Percentiles rank a stretch among this genome's conserved stretches.
Conservation (phyloP, 345 rosid genomes). For the Eucalyptus caleyi region DNA sequence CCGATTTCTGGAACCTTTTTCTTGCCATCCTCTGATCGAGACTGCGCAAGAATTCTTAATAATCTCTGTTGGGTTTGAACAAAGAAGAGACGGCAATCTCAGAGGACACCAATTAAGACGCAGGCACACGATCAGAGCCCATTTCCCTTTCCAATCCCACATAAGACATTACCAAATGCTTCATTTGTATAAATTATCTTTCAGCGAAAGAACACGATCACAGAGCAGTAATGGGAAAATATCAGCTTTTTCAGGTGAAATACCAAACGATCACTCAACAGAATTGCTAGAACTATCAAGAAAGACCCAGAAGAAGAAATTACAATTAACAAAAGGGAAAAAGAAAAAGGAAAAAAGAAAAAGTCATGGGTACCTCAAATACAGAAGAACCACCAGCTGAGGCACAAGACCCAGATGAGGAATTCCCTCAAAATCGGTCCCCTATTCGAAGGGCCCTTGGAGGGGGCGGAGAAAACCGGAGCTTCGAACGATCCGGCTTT, state of each 20-base stretch:
- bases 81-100: background rate
- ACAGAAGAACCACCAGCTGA: slow-evolving; percentile 8
- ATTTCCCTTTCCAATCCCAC: background rate
- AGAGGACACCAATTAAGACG: background rate
- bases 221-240: background rate
- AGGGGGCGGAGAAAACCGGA: slow-evolving; percentile 4
- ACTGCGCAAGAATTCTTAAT: background rate
- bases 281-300: background rate
- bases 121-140: background rate
- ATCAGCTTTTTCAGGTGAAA: background rate
- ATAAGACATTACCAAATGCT: background rate
- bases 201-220: background rate
- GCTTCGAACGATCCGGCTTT: background rate
- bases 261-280: background rate
- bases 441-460: background rate
- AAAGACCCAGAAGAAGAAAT: background rate
- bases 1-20: slow-evolving; percentile 2
- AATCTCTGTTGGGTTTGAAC: background rate
- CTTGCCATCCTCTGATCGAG: slow-evolving; percentile 17
- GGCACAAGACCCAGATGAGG: slow-evolving; percentile 14
- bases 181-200: background rate
- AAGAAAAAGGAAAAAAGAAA: background rate
- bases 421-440: background rate
- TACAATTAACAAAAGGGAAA: background rate
- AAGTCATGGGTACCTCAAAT: slow-evolving; percentile 4